Evolutionary conservation across 2,329 filamentous ascomycete species (phyloP), one percentile per base, ranked within the genome.

Genomic region (Gliomastix tumulicola): DNA sequence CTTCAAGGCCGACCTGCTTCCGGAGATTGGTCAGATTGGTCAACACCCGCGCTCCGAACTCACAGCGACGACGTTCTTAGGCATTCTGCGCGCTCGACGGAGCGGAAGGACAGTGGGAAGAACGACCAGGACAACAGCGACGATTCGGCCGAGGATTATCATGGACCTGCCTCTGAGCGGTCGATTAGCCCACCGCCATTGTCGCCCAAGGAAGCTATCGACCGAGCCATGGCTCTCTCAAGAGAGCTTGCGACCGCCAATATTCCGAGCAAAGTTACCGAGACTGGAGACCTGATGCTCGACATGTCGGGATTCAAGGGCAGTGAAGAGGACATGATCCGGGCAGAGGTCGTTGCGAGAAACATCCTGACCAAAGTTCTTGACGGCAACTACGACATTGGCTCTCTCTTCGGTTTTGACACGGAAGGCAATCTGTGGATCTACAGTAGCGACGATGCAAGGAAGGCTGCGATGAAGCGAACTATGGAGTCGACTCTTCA

Each of bases 401-500:
- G 92, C 6, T 84, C 90, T 3, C 71, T 98, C 21, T 95, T 98
- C 49, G 92, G 89, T 11, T 90, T 92, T 31, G 92, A 98, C 54
- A 88, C 94, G 53, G 80, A 92, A 41, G 92, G 92, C 7, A 98
- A 98, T 51, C 71, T 98, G n/a, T 97, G 92, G 90, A 97, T 98
- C 47, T 98, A 98, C 65, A 92, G 88, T 62, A 97, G 89, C 50
- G 89, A 97, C 58, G 89, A 95, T 53, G 88, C 92, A 18, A 97
- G 96, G 54, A 84, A 92, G 50, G 84, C 85, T 7, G 90, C 90
- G 21, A 82, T 82, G 65, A 81, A 83, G 55, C 74, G 66, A 48
- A 74, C 72, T 2, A 68, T 74, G 42, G 71, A 75, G 38, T 63
- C 68, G 7, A 64, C 69, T 9, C 53, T 74, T 33, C 62, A 65